Evolutionary conservation across 202 grass and related monocot species (phyloP).

Genomic region (Digitaria exilis): DNA sequence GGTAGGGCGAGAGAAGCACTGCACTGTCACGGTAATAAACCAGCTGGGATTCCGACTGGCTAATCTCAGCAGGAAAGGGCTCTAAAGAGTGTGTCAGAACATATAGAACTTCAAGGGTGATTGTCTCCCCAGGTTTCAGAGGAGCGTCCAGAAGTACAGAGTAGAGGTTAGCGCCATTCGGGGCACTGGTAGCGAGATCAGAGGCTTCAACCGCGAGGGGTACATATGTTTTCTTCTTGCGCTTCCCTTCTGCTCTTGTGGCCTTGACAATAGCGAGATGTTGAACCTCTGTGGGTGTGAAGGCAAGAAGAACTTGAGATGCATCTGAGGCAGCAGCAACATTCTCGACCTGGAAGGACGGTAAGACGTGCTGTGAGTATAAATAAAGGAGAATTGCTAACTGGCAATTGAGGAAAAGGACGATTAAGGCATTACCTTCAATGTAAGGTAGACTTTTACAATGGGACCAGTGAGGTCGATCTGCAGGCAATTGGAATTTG

Average conservation of each 20-base stretch:
- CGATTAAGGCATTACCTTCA: constrained; percentile 50
- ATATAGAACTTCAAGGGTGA: constrained; percentile 58
- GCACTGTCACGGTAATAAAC: constrained; percentile 86
- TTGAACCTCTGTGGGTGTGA: constrained; percentile 61
- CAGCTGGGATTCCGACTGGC: constrained; percentile 71
- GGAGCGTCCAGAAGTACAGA: constrained; percentile 47
- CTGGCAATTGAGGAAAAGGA: background rate
- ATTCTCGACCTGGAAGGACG: constrained; percentile 61
- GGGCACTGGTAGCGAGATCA: constrained; percentile 4
- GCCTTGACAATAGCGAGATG: constrained; percentile 64
- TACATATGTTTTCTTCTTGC: constrained; percentile 61
- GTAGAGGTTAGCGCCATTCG: constrained; percentile 52
- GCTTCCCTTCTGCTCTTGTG: constrained; percentile 53
- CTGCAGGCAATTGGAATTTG: constrained; percentile 48
- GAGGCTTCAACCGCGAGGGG: constrained; percentile 43
- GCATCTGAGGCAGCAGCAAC: constrained; percentile 39
- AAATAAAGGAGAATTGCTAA: background rate
- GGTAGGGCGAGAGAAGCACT: constrained; percentile 68
- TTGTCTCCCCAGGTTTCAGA: constrained; percentile 45
- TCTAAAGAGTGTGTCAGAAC: constrained; percentile 65
- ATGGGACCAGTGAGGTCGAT: constrained; percentile 60
- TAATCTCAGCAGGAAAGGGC: constrained; percentile 75
- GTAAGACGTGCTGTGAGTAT: background rate
- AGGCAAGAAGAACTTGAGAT: constrained; percentile 55
- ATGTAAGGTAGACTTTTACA: constrained; percentile 62